These are phyloP conservation scores for Skeletonema marinoi DNA, from an alignment of 108 stramenopile species.

Conservation along the genomic window DNA sequence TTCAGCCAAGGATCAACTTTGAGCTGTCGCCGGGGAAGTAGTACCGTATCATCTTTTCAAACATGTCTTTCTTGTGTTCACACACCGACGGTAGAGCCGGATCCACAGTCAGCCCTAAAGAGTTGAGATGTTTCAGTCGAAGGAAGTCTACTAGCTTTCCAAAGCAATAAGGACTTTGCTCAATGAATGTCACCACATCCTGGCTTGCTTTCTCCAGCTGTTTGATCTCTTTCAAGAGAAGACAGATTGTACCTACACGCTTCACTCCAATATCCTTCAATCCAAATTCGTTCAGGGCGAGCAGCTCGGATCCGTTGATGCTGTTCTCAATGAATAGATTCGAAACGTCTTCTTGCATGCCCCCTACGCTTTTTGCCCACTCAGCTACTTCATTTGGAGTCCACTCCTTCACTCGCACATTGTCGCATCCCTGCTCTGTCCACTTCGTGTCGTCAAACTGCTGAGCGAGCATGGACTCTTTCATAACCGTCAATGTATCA, in stretches of 20 bases:
- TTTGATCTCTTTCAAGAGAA: conserved; percentile 15
- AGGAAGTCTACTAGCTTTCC: not conserved
- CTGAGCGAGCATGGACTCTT: conserved; percentile 1
- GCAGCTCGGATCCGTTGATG: conserved; percentile 3
- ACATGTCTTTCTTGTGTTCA: not conserved
- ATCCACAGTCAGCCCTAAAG: not conserved
- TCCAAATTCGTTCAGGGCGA: conserved; percentile 2
- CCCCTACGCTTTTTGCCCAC: too few relatives aligned
- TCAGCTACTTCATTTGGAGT: conserved; percentile 6
- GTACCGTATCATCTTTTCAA: conserved; percentile 8
- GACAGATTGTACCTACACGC: conserved; percentile 4
- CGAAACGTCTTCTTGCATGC: too few relatives aligned
- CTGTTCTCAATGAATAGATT: too few relatives aligned
- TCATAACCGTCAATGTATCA: not conserved
- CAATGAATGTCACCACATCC: too few relatives aligned
- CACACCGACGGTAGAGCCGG: not conserved
- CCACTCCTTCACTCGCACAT: conserved; percentile 3
- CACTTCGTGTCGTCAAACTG: conserved; percentile 14
- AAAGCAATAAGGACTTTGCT: too few relatives aligned
- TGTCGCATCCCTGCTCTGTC: not conserved
- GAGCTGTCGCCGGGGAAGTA: conserved; percentile 9
- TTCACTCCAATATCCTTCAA: conserved; percentile 14
- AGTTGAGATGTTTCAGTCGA: not conserved
- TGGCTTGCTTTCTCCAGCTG: not conserved
- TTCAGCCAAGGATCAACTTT: not conserved